These are phyloP conservation scores for Phytophthora pisi DNA, from an alignment of 352 stramenopile species.

Conservation along the genomic window DNA sequence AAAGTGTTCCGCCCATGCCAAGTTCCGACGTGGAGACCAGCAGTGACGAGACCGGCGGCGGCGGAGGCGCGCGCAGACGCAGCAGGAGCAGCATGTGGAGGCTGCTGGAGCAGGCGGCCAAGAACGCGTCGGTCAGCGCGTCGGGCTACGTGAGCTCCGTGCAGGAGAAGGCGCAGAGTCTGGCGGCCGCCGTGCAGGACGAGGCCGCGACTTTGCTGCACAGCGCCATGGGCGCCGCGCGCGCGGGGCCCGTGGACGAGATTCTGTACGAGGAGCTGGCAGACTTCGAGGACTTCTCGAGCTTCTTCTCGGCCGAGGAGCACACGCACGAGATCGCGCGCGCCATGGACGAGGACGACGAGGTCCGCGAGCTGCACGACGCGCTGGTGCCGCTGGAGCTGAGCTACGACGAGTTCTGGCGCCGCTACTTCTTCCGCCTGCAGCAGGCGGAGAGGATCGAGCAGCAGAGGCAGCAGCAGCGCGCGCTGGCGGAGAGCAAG, in stretches of 20 bases:
- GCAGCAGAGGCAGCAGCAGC: constrained; percentile 36
- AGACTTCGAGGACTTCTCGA: constrained; percentile 67
- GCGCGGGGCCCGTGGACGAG: constrained; percentile 76
- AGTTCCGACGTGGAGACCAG: neutral
- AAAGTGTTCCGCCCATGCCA: too few relatives aligned
- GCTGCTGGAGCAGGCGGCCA: constrained; percentile 77
- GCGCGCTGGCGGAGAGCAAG: constrained; percentile 20
- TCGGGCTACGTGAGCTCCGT: constrained; percentile 74
- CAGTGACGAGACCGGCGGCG: neutral
- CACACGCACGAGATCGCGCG: constrained; percentile 78
- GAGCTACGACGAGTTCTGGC: constrained; percentile 87
- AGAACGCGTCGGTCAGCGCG: constrained; percentile 71
- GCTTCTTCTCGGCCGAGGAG: constrained; percentile 65
- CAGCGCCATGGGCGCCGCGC: constrained; percentile 63
- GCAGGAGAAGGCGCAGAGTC: constrained; percentile 77
- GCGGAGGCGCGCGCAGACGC: constrained; percentile 10
- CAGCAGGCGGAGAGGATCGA: constrained; percentile 52
- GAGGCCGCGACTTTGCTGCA: constrained; percentile 69
- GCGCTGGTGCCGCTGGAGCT: constrained; percentile 76
- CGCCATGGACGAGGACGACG: constrained; percentile 57
- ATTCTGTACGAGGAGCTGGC: constrained; percentile 84
- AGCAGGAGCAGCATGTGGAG: constrained; percentile 64
- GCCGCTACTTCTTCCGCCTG: constrained; percentile 79
- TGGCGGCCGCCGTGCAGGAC: constrained; percentile 76
- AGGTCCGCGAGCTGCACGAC: constrained; percentile 66